Evolutionary conservation across 2,329 filamentous ascomycete species (phyloP).

Genomic region (Penicillium rolfsii): DNA sequence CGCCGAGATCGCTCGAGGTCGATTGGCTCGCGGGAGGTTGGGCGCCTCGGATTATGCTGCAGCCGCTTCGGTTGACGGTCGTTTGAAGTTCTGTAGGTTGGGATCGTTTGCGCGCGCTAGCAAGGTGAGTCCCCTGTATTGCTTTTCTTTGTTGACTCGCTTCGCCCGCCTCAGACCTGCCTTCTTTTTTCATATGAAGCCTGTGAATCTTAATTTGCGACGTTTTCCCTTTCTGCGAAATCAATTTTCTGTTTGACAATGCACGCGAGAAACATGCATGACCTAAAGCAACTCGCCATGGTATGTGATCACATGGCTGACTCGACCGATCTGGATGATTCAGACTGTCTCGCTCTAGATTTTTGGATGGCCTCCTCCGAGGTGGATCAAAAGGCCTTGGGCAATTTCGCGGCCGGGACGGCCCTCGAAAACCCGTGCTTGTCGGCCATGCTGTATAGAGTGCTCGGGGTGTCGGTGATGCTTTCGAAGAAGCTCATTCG

Average conservation of each 20-base stretch:
- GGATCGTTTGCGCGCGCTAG: conserved; percentile 33
- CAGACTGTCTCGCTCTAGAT: conserved; percentile 38
- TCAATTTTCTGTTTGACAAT: background rate
- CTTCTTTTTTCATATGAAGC: conserved; percentile 3
- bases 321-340: conserved; percentile 29
- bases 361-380: conserved; percentile 88
- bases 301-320: conserved; percentile 32
- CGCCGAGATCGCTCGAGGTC: conserved; percentile 3
- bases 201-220: background rate
- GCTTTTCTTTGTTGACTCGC: conserved; percentile 17
- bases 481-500: conserved; percentile 81
- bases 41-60: conserved; percentile 37
- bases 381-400: conserved; percentile 96
- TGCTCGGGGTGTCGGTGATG: conserved; percentile 86
- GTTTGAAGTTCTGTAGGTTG: conserved; percentile 25
- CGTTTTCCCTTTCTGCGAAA: background rate
- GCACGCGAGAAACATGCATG: background rate
- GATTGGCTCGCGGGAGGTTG: conserved; percentile 18
- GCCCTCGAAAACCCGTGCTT: conserved; percentile 77
- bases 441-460: conserved; percentile 77
- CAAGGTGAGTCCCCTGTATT: conserved; percentile 34
- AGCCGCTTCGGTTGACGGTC: conserved; percentile 30
- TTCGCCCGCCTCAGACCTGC: conserved; percentile 13
- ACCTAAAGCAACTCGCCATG: background rate
- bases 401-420: conserved; percentile 80